Conservation (phyloP, 2,329 filamentous ascomycete species). For the Ciborinia camelliae region DNA sequence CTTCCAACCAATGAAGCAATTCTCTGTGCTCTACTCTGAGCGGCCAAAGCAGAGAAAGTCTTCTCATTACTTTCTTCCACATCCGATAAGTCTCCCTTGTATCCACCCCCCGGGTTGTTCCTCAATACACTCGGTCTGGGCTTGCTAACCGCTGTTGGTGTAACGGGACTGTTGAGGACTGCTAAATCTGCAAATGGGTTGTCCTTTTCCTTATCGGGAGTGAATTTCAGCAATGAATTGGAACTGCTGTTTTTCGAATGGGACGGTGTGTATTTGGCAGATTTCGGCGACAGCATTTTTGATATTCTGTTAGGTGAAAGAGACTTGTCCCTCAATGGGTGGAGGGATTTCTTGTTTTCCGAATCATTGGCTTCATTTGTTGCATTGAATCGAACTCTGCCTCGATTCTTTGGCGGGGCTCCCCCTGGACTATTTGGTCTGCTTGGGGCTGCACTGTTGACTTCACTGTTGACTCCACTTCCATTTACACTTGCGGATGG, state of each 20-base stretch:
- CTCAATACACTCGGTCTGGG: slow-evolving; percentile 33
- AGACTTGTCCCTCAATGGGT: slow-evolving; percentile 30
- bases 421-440: slow-evolving; percentile 30
- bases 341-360: slow-evolving; percentile 30
- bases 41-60: slow-evolving; percentile 35
- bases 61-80: slow-evolving; percentile 33
- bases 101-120: slow-evolving; percentile 23
- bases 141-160: slow-evolving; percentile 22
- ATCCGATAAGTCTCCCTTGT: slow-evolving; percentile 18
- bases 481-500: slow-evolving; percentile 1
- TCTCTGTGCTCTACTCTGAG: slow-evolving; percentile 35
- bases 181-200: slow-evolving; percentile 34
- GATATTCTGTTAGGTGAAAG: slow-evolving; percentile 16
- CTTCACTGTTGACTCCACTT: background rate
- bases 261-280: slow-evolving; percentile 23
- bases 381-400: slow-evolving; percentile 37
- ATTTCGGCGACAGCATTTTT: slow-evolving; percentile 24
- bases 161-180: background rate
- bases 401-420: slow-evolving; percentile 22
- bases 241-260: slow-evolving; percentile 34
- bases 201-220: slow-evolving; percentile 30
- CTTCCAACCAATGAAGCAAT: slow-evolving; percentile 35
- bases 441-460: slow-evolving; percentile 27
- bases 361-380: slow-evolving; percentile 36
- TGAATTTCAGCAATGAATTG: slow-evolving; percentile 24